Percentiles rank a stretch among this genome's conserved stretches.
Conservation (phyloP, 306 rosid species). For the Cucurbita moschata region DNA sequence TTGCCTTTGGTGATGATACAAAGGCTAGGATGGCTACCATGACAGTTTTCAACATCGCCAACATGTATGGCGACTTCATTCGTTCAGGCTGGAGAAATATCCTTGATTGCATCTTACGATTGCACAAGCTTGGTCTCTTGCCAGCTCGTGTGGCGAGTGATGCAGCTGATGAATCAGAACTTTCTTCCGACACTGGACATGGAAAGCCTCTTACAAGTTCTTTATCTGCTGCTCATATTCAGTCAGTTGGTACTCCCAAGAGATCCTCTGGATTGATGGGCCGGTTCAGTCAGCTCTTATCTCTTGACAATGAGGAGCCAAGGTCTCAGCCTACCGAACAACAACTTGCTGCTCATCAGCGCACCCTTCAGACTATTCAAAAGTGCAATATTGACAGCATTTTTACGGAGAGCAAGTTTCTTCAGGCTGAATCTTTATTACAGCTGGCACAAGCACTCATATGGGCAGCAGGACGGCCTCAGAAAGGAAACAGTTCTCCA, state of each 20-base stretch:
- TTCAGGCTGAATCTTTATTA: constrained; percentile 83
- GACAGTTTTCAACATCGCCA: constrained; percentile 87
- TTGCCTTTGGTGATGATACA: constrained; percentile 86
- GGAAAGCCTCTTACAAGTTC: constrained; percentile 69
- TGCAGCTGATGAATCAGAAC: constrained; percentile 83
- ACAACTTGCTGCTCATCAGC: constrained; percentile 96
- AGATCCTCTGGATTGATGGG: constrained; percentile 97
- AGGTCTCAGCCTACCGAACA: constrained; percentile 98
- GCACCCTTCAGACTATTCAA: constrained; percentile 81
- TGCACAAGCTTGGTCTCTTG: constrained; percentile 95
- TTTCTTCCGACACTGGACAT: constrained; percentile 57
- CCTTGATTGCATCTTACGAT: constrained; percentile 80
- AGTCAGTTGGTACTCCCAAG: constrained; percentile 76
- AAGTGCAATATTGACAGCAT: constrained; percentile 90
- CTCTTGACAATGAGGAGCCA: constrained; percentile 96
- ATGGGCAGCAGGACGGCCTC: constrained; percentile 89
- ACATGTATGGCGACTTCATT: constrained; percentile 85
- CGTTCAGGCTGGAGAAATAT: constrained; percentile 98
- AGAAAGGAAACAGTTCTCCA: constrained; percentile 69
- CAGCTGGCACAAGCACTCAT: constrained; percentile 89
- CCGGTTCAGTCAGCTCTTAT: constrained; percentile 90
- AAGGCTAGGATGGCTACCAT: constrained; percentile 96
- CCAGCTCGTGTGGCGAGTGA: constrained; percentile 98
- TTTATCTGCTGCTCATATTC: constrained; percentile 65
- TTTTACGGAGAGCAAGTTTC: constrained; percentile 89